phyloP scores from a whole-genome alignment of 2,329 filamentous ascomycete species.

The Phialemoniopsis sp. region DNA sequence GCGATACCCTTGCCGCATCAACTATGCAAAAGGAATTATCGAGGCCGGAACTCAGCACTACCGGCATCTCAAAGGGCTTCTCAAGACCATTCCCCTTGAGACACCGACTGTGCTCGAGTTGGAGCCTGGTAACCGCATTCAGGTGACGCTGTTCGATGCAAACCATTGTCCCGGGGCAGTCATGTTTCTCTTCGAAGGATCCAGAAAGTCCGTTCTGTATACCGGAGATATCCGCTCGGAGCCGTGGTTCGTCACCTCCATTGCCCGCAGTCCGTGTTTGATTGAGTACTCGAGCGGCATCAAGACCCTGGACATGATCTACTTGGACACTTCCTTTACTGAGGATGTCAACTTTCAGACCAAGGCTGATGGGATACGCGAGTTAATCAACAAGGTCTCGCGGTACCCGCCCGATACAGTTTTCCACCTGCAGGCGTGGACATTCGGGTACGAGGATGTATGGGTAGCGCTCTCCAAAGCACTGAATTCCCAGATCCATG shows the following conservation, averaged over 20 bases:
- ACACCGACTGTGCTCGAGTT: conserved; percentile 76
- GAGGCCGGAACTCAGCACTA: conserved; percentile 74
- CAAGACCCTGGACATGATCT: conserved; percentile 72
- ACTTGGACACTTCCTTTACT: conserved; percentile 81
- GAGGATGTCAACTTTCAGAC: conserved; percentile 43
- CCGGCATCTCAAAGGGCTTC: conserved; percentile 65
- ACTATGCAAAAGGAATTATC: conserved; percentile 72
- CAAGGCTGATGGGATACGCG: conserved; percentile 70
- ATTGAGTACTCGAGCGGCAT: conserved; percentile 68
- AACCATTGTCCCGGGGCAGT: conserved; percentile 90
- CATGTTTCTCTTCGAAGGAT: conserved; percentile 85
- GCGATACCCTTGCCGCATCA: conserved; percentile 74
- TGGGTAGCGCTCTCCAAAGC: conserved; percentile 77
- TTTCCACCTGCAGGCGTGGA: conserved; percentile 88
- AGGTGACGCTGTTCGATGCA: conserved; percentile 82
- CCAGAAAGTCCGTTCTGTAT: conserved; percentile 72
- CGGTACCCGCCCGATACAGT: conserved; percentile 68
- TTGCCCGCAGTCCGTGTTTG: conserved; percentile 68
- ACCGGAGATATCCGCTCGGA: conserved; percentile 88
- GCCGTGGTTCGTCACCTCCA: conserved; percentile 74
- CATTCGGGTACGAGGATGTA: conserved; percentile 89
- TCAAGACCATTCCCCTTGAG: conserved; percentile 80
- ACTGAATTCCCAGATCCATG: conserved; percentile 70
- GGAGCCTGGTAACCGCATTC: conserved; percentile 61
- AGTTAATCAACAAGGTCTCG: conserved; percentile 66